These are phyloP conservation scores for Przewalskia tangutica DNA, from an alignment of 257 asterid genomes.

Conservation along the genomic window DNA sequence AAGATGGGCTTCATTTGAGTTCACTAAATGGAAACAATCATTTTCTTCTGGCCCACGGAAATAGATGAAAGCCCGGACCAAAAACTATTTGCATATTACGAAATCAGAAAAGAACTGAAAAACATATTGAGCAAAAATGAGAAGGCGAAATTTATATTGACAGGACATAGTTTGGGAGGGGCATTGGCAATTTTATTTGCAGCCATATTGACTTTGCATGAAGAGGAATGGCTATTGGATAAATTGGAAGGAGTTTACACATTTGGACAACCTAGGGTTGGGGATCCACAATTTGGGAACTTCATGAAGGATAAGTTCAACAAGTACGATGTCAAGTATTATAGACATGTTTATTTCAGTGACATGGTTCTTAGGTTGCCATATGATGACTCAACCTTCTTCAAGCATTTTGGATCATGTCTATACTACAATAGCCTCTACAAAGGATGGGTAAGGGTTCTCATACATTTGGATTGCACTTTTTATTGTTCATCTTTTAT, in stretches of 20 bases:
- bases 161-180: slow-evolving; percentile 81
- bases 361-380: slow-evolving; percentile 75
- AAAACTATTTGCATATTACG: slow-evolving; percentile 43
- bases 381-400: slow-evolving; percentile 49
- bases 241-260: slow-evolving; percentile 66
- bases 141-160: slow-evolving; percentile 33
- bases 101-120: slow-evolving; percentile 35
- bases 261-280: slow-evolving; percentile 80
- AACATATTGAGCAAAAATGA: slow-evolving; percentile 19
- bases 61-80: neutral
- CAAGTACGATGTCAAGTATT: slow-evolving; percentile 26
- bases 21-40: too few species aligned
- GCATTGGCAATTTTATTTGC: slow-evolving; percentile 51
- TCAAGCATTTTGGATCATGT: slow-evolving; percentile 66
- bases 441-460: slow-evolving; percentile 37
- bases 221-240: slow-evolving; percentile 36
- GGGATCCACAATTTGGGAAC: slow-evolving; percentile 53
- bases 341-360: slow-evolving; percentile 47
- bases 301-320: slow-evolving; percentile 40
- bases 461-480: neutral
- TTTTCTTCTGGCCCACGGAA: slow-evolving; percentile 35
- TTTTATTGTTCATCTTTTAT: neutral
- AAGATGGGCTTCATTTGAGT: neutral
- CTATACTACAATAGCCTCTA: slow-evolving; percentile 53
- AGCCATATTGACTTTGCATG: slow-evolving; percentile 33